A percentile compares a stretch with the other conserved stretches of the same genome.
Conservation (phyloP, 2,329 filamentous ascomycete genomes). For the Byssothecium circinans region DNA sequence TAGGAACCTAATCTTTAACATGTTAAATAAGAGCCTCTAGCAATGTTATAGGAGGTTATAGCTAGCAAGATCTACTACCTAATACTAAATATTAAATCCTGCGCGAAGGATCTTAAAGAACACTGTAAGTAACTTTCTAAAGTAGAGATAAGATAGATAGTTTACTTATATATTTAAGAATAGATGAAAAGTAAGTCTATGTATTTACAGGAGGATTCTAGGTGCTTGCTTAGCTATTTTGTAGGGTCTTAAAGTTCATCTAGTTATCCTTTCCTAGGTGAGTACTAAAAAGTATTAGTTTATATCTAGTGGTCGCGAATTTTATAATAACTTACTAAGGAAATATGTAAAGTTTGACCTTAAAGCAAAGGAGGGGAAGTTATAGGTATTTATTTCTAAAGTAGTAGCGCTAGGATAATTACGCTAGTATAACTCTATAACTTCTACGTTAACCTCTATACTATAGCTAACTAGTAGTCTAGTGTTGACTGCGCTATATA, state of each 20-base stretch:
- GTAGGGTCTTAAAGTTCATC: constrained; percentile 21
- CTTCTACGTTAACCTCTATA: constrained; percentile 14
- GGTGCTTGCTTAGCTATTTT: constrained; percentile 23
- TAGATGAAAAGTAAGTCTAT: constrained; percentile 14
- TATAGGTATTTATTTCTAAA: constrained; percentile 15
- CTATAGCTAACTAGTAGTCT: constrained; percentile 17
- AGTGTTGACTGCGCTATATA: constrained; percentile 20
- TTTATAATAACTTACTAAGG: not conserved
- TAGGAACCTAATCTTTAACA: constrained; percentile 21
- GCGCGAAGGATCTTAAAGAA: constrained; percentile 6
- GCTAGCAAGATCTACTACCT: constrained; percentile 17
- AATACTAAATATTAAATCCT: constrained; percentile 31
- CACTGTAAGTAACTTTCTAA: not conserved
- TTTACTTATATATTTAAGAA: constrained; percentile 15
- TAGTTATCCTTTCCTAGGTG: constrained; percentile 21
- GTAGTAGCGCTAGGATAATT: constrained; percentile 12
- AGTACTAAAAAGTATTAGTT: constrained; percentile 13
- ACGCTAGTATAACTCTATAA: constrained; percentile 15
- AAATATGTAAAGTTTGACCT: not conserved
- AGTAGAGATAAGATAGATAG: not conserved
- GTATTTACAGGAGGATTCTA: constrained; percentile 14
- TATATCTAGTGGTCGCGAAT: not conserved
- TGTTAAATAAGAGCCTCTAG: constrained; percentile 31
- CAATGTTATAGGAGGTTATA: constrained; percentile 29
- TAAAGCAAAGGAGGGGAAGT: constrained; percentile 12